A percentile compares a stretch with the other conserved stretches of the same genome.
These are phyloP conservation scores for Talaromyces pinophilus DNA, from an alignment of 2,329 filamentous ascomycete genomes.

Conservation along the genomic window DNA sequence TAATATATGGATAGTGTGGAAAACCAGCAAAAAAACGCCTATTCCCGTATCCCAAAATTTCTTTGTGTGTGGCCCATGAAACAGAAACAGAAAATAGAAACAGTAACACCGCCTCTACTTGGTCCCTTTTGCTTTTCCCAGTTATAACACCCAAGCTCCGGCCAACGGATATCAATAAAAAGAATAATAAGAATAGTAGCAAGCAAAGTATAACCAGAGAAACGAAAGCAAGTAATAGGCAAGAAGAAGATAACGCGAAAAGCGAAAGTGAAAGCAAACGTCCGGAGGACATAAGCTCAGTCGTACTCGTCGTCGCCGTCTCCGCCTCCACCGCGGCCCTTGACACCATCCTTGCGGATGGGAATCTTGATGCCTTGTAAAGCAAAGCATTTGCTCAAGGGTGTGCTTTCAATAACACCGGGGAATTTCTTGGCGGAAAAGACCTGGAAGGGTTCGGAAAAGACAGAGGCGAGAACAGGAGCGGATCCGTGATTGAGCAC, in stretches of 20 bases:
- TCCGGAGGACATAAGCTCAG: neutral
- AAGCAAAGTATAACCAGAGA: conserved; percentile 6
- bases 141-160: conserved; percentile 10
- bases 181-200: neutral
- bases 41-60: neutral
- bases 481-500: conserved; percentile 71
- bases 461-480: conserved; percentile 79
- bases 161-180: conserved; percentile 16
- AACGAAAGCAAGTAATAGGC: neutral
- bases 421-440: conserved; percentile 98
- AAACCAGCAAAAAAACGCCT: neutral
- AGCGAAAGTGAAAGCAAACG: neutral
- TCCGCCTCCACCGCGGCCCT: conserved; percentile 29
- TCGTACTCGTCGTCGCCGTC: conserved; percentile 23
- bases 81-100: neutral
- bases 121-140: conserved; percentile 10
- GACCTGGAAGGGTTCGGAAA: conserved; percentile 87
- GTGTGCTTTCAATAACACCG: conserved; percentile 90
- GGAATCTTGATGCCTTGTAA: conserved; percentile 95
- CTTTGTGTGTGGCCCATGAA: neutral
- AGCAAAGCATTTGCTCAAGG: conserved; percentile 89
- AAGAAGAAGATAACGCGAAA: neutral
- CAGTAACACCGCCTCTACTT: conserved; percentile 14
- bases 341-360: conserved; percentile 80
- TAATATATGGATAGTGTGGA: neutral